A percentile compares a stretch with the other conserved stretches of the same genome.
Evolutionary conservation across 108 stramenopile species (phyloP).

Genomic region (Craspedostauros australis): DNA sequence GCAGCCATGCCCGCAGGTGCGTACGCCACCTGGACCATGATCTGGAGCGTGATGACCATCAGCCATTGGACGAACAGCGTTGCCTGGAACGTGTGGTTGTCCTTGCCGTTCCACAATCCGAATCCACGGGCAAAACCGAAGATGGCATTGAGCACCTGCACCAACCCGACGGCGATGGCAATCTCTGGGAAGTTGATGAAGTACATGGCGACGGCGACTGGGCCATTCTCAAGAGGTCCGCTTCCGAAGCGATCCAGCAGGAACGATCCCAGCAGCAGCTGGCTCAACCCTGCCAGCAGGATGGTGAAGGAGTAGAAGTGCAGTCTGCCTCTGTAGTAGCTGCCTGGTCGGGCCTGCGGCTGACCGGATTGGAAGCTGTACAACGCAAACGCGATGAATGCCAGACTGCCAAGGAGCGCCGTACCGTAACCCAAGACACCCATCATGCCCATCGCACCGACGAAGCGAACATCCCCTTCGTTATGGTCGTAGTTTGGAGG

Average conservation of each 20-base stretch:
- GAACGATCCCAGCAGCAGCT: conserved; percentile 18
- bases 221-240: not conserved
- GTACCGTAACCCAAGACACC: conserved; percentile 14
- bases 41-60: conserved; percentile 1
- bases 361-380: conserved; percentile 7
- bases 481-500: not conserved
- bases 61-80: conserved; percentile 9
- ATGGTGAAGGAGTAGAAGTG: conserved; percentile 6
- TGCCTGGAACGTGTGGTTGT: not conserved
- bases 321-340: conserved; percentile 14
- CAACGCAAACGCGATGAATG: conserved; percentile 17
- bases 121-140: conserved; percentile 9
- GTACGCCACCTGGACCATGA: conserved; percentile 11
- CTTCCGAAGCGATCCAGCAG: not conserved
- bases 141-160: conserved; percentile 13
- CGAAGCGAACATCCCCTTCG: conserved; percentile 10
- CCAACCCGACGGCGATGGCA: conserved; percentile 9
- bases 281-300: conserved; percentile 13
- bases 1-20: not conserved
- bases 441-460: conserved; percentile 34
- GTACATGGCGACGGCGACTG: conserved; percentile 12
- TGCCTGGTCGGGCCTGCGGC: not conserved
- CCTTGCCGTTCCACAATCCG: not conserved
- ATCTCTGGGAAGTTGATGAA: conserved; percentile 17
- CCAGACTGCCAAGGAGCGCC: conserved; percentile 14